Evolutionary conservation across 2,329 filamentous ascomycete genomes (phyloP).

Genomic region (Alternaria triticimaculans): DNA sequence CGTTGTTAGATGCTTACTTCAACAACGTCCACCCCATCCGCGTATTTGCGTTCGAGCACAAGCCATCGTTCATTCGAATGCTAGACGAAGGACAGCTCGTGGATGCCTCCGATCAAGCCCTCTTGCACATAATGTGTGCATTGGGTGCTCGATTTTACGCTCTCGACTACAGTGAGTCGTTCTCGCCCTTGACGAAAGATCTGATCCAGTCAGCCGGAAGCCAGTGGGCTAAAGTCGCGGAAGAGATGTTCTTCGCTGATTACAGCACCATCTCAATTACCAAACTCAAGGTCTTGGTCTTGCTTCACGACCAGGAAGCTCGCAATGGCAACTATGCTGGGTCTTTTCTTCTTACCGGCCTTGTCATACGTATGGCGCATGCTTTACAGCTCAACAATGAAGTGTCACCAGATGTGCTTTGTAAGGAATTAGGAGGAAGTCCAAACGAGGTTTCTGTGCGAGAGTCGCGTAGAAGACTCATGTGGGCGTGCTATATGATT

Average conservation of each 20-base stretch:
- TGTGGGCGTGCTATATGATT: conserved; percentile 47
- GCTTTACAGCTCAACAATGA: conserved; percentile 43
- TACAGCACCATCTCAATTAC: conserved; percentile 43
- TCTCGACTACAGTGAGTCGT: conserved; percentile 39
- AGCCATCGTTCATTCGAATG: conserved; percentile 43
- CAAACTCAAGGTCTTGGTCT: conserved; percentile 39
- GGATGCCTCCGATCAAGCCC: conserved; percentile 36
- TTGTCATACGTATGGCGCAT: conserved; percentile 43
- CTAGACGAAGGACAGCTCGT: conserved; percentile 40
- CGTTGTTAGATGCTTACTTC: conserved; percentile 39
- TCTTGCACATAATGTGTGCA: conserved; percentile 44
- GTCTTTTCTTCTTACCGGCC: conserved; percentile 40
- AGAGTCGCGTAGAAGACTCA: conserved; percentile 40
- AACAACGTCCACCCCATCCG: conserved; percentile 39
- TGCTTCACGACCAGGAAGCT: conserved; percentile 43
- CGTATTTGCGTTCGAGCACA: conserved; percentile 41
- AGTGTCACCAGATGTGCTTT: conserved; percentile 33
- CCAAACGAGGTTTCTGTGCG: conserved; percentile 39
- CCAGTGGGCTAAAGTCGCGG: conserved; percentile 43
- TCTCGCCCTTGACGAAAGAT: conserved; percentile 34
- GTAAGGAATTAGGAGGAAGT: conserved; percentile 31
- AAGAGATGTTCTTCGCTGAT: conserved; percentile 43
- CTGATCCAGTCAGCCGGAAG: conserved; percentile 39
- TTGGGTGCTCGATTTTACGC: conserved; percentile 40
- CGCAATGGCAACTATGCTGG: conserved; percentile 42